Base-by-base conservation (phyloP, 164 flowering plant species). In the Dillenia suffruticosa region DNA sequence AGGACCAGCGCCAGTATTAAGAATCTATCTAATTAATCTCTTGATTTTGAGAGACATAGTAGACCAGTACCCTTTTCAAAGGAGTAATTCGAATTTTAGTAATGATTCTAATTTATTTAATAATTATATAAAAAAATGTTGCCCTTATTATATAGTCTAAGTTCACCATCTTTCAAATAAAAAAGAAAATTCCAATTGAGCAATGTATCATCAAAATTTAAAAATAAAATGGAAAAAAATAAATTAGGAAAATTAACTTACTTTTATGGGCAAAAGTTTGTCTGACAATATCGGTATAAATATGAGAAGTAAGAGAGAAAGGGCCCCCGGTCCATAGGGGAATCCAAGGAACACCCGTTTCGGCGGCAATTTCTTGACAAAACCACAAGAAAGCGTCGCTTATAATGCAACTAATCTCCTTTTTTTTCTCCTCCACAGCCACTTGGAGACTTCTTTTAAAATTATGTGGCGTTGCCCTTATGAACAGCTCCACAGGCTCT, bases 351-450 rank as follows among this genome's bases (percentile, higher is more conserved):
- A 81, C 81, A 0, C 56, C 44, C 68, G 68, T 44, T 24, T 76
- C 72, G 61, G 62, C 74, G 1, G 88, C 88, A 59, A 81, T 46
- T 9, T 71, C 75, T 0, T 63, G 75, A 2, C 55, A 70, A 24
- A 77, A 79, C 74, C 73, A 71, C n/a, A 72, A 46, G 16, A 84
- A 80, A 10, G 77, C 74, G 22, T 79, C 84, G 7, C 67, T 59
- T 2, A 81, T 5, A 12, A 84, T 19, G 55, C 86, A 78, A 10
- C 57, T 75, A 5, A 80, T 46, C 60, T 51, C 51, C 49, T 12
- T 50, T 32, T 47, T 47, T 8, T 48, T 61, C 66, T 68, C 72
- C 10, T 9, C 64, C 59, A 54, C 76, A 9, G 68, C 73, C 51
- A 0, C 65, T 56, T 72, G 73, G 51, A 80, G 17, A 8, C 49